phyloP scores from a whole-genome alignment of 2,329 filamentous ascomycete species.

The Claviceps maximensis region DNA sequence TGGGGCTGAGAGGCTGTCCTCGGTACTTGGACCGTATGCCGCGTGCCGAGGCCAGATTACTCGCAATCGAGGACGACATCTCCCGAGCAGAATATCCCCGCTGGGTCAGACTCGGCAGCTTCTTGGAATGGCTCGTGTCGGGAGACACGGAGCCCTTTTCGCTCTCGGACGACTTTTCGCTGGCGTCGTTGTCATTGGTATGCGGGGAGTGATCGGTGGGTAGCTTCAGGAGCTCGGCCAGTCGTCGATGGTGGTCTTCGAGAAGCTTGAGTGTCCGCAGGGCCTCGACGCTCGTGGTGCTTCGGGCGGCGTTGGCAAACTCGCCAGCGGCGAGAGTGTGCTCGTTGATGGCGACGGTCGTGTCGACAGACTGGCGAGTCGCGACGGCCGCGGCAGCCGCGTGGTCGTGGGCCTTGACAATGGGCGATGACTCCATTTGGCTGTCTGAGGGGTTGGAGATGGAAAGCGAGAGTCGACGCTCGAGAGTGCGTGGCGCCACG shows the following conservation, averaged over 20 bases:
- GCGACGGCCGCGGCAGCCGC: constrained; percentile 72
- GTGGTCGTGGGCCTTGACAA: constrained; percentile 68
- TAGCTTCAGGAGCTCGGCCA: constrained; percentile 69
- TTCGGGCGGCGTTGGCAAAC: constrained; percentile 70
- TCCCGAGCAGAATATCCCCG: constrained; percentile 50
- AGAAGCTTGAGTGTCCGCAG: constrained; percentile 73
- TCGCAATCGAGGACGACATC: constrained; percentile 71
- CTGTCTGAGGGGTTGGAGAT: background rate
- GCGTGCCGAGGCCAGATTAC: constrained; percentile 72
- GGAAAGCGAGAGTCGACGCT: too few relatives aligned
- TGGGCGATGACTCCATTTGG: constrained; percentile 24
- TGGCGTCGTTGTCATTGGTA: constrained; percentile 10
- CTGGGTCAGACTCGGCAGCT: constrained; percentile 22
- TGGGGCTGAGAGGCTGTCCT: constrained; percentile 55
- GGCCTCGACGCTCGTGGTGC: constrained; percentile 57
- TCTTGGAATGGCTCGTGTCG: constrained; percentile 3
- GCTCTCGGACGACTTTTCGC: constrained; percentile 8
- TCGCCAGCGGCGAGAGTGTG: constrained; percentile 80
- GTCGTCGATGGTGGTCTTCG: constrained; percentile 73
- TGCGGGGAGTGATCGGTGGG: constrained; percentile 36
- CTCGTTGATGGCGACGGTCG: constrained; percentile 71
- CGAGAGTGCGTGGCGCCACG: too few relatives aligned
- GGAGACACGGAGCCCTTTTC: constrained; percentile 15
- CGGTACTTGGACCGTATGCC: constrained; percentile 58
- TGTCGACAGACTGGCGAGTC: constrained; percentile 61